phyloP scores from a whole-genome alignment of 1,284 basidiomycete species.

The Hymenochaete sp. region DNA sequence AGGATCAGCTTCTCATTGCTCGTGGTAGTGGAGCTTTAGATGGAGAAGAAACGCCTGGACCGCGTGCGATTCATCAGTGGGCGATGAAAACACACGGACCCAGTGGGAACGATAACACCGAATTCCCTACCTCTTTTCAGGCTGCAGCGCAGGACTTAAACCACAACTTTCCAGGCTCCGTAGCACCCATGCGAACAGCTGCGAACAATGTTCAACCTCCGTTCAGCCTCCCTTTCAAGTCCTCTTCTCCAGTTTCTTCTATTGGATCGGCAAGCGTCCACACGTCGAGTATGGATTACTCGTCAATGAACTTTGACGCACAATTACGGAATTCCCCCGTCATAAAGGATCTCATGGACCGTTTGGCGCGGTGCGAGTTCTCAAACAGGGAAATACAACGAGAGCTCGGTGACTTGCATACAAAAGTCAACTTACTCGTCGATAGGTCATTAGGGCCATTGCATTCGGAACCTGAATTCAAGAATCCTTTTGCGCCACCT shows the following conservation, averaged over 20 bases:
- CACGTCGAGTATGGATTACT: slow-evolving; percentile 33
- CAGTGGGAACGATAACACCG: slow-evolving; percentile 10
- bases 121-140: slow-evolving; percentile 6
- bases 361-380: slow-evolving; percentile 63
- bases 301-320: slow-evolving; percentile 46
- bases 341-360: slow-evolving; percentile 68
- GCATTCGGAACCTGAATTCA: slow-evolving; percentile 55
- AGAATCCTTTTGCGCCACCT: slow-evolving; percentile 60
- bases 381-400: slow-evolving; percentile 65
- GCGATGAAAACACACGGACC: slow-evolving; percentile 15
- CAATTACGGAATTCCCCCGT: slow-evolving; percentile 67
- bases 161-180: slow-evolving; percentile 24
- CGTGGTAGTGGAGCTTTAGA: slow-evolving; percentile 7
- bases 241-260: slow-evolving; percentile 70
- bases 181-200: slow-evolving; percentile 7
- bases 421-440: slow-evolving; percentile 68
- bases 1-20: slow-evolving; percentile 4
- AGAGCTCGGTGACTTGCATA: slow-evolving; percentile 63
- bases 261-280: slow-evolving; percentile 62
- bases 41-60: slow-evolving; percentile 17
- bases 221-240: slow-evolving; percentile 35
- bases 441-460: slow-evolving; percentile 47
- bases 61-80: slow-evolving; percentile 17
- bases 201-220: slow-evolving; percentile 23
- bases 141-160: slow-evolving; percentile 26